Conservation (phyloP, 2,329 filamentous ascomycete species). For the Aspergillus tamarii region DNA sequence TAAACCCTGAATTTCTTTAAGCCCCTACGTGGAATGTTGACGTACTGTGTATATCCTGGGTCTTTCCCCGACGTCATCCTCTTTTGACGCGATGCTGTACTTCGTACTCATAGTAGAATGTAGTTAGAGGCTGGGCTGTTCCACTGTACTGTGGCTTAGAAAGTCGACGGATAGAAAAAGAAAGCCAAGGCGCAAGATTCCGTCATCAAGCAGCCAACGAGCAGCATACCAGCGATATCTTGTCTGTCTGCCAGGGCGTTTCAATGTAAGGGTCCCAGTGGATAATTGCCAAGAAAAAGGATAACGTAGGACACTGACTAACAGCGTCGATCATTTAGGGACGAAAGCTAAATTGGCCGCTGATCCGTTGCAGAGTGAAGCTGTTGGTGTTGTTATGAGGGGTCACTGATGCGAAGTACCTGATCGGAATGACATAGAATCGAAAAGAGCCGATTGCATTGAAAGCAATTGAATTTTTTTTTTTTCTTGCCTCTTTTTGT, state of each 20-base stretch:
- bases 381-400: not conserved
- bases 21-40: not conserved
- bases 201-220: not conserved
- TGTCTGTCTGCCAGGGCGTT: not conserved
- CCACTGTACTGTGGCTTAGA: not conserved
- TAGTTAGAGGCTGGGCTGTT: not conserved
- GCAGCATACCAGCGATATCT: not conserved
- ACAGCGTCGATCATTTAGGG: slow-evolving; percentile 2
- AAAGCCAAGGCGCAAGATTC: not conserved
- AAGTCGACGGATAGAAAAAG: not conserved
- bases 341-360: not conserved
- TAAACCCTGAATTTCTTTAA: not conserved
- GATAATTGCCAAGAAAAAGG: slow-evolving; percentile 5
- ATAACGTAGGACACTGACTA: slow-evolving; percentile 4
- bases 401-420: not conserved
- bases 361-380: not conserved
- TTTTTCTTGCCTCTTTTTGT: not conserved
- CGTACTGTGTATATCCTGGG: not conserved
- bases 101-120: not conserved
- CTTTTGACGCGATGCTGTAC: not conserved
- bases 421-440: not conserved
- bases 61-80: not conserved
- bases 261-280: not conserved
- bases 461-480: not conserved
- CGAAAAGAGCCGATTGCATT: not conserved